These are phyloP conservation scores for Euptelea pleiosperma DNA, from an alignment of 164 flowering plant species.

Conservation along the genomic window DNA sequence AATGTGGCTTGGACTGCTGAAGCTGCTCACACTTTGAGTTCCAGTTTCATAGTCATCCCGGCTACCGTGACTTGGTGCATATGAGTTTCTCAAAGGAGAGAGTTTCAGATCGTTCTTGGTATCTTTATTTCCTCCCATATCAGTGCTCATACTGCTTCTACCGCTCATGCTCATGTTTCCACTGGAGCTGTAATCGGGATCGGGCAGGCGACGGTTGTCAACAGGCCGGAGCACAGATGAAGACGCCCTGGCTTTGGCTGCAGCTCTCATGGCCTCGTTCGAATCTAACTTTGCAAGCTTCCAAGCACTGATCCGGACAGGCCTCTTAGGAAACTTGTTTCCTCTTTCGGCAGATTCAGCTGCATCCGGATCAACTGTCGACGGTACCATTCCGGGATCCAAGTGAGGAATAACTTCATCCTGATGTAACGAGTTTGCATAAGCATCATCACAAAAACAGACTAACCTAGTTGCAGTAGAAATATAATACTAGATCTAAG, in stretches of 20 bases:
- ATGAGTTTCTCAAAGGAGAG: conserved; percentile 49
- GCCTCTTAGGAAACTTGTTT: conserved; percentile 48
- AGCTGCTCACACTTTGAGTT: conserved; percentile 81
- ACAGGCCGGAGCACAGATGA: conserved; percentile 90
- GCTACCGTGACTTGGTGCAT: conserved; percentile 79
- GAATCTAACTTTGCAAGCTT: conserved; percentile 92
- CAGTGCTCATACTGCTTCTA: conserved; percentile 75
- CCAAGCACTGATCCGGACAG: conserved; percentile 89
- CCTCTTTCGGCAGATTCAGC: conserved; percentile 51
- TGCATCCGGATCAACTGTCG: conserved; percentile 94
- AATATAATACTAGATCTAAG: conserved; percentile 4
- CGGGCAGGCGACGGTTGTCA: conserved; percentile 47
- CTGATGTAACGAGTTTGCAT: conserved; percentile 32
- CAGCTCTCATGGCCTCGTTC: conserved; percentile 79
- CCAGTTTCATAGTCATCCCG: conserved; percentile 79
- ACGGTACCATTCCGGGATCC: conserved; percentile 92
- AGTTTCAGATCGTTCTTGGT: conserved; percentile 39
- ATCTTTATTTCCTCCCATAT: conserved; percentile 56
- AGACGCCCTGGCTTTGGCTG: conserved; percentile 93
- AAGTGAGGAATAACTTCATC: conserved; percentile 95
- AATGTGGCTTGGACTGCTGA: conserved; percentile 84
- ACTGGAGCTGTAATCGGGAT: conserved; percentile 72
- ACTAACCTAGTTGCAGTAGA: not conserved
- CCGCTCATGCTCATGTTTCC: conserved; percentile 70
- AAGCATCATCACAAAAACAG: not conserved